phyloP scores from a whole-genome alignment of 2,329 filamentous ascomycete genomes.

The Pyricularia grisea region DNA sequence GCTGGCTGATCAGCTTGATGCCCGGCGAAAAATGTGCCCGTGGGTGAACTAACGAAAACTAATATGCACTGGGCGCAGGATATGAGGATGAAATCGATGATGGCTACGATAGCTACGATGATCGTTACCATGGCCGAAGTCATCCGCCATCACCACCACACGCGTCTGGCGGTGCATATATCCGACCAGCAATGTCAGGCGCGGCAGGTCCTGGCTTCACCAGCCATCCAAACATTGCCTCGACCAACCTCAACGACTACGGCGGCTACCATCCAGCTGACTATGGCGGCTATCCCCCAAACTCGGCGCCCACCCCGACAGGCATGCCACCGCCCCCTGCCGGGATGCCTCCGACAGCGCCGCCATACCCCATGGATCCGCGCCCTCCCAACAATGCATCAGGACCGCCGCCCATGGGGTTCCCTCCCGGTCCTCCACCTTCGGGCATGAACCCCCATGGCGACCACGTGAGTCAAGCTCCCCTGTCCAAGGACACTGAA shows the following conservation, averaged over 20 bases:
- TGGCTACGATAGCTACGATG: slow-evolving; percentile 27
- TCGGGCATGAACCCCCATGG: slow-evolving; percentile 2
- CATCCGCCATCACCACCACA: slow-evolving; percentile 36
- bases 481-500: slow-evolving; percentile 2
- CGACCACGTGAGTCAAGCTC: slow-evolving; percentile 13
- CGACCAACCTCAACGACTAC: slow-evolving; percentile 23
- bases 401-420: neutral
- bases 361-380: neutral
- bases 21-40: neutral
- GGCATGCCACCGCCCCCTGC: slow-evolving; percentile 7
- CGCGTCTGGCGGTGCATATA: slow-evolving; percentile 40
- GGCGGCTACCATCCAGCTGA: slow-evolving; percentile 11
- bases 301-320: slow-evolving; percentile 10
- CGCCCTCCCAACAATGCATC: neutral
- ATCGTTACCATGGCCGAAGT: slow-evolving; percentile 17
- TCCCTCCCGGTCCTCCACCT: neutral
- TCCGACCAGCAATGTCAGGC: slow-evolving; percentile 3
- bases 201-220: slow-evolving; percentile 18
- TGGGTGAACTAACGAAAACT: neutral
- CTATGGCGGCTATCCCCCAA: slow-evolving; percentile 9
- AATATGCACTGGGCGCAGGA: slow-evolving; percentile 14
- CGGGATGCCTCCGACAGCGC: neutral
- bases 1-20: neutral
- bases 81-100: slow-evolving; percentile 27
- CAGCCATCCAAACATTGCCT: slow-evolving; percentile 25